Evolutionary conservation across 2,329 filamentous ascomycete species (phyloP), one percentile per base, ranked within the genome.

Genomic region (Ophiostoma perfectum): DNA sequence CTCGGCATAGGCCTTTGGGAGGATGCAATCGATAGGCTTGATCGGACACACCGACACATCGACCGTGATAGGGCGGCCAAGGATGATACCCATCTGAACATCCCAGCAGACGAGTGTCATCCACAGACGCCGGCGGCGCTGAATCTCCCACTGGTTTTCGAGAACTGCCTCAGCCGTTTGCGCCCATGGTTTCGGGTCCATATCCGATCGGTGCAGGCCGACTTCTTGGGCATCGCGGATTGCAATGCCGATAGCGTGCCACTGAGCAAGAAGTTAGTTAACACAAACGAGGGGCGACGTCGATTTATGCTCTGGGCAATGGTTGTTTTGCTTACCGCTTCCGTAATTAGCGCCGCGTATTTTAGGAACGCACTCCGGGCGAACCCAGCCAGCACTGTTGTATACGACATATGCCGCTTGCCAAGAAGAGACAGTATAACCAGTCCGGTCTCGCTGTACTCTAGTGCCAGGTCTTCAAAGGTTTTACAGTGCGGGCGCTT

Each of bases 161-260:
- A 87, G 76, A 2, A 82, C 76, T 44, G 81, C 80, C 69, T 84
- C 83, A 5, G 80, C 75, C 52, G 79, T 81, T 52, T 80, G 76
- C 47, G 81, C 76, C 14, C 75, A 77, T 2, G 83, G 81, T 65
- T 81, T 80, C 0, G 83, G 83, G 71, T 86, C 84, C 41, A 82
- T 76, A 47, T 77, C 79, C 70, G 85, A 82, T 12, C 82, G 80
- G 71, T 89, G 83, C 72, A 89, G 77, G 12, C 86, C 86, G 55
- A 88, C 81, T 72, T 88, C 86, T 73, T 88, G 86, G 0, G 85
- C 86, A 73, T 88, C 86, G 55, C 84, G 79, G 68, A 88, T 87
- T 0, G 84, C 82, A 36, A 81, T 79, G 0, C 84, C 83, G 42
- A 88, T 78, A 1, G 80, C 80, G 73, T 86, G 84, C 83, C 83